Conservation (phyloP, 208 protist genomes). For the Naegleria gruberi region DNA sequence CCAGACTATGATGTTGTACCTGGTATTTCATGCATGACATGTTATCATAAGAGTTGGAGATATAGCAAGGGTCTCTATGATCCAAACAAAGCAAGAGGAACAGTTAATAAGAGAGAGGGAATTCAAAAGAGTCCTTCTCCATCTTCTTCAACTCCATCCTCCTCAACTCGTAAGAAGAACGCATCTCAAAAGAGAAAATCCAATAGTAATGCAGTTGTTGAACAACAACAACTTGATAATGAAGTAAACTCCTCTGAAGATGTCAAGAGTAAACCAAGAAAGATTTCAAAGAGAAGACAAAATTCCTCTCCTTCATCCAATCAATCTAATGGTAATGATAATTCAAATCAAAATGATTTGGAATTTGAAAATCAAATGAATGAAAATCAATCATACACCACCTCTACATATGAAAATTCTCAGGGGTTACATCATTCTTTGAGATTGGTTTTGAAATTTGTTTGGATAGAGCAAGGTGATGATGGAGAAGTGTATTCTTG, state of each 20-base stretch:
- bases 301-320: neutral
- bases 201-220: neutral
- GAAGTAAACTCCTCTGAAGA: neutral
- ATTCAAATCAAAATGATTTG: neutral
- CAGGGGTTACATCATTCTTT: neutral
- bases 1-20: neutral
- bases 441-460: neutral
- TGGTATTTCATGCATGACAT: neutral
- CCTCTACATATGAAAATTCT: too few relatives aligned
- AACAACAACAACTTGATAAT: neutral
- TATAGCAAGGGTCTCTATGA: neutral
- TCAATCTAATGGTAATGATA: neutral
- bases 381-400: too few relatives aligned
- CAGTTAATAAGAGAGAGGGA: neutral
- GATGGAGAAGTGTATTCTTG: neutral
- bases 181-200: neutral
- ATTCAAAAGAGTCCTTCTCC: neutral
- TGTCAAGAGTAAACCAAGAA: neutral
- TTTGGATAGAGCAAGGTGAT: neutral
- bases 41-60: neutral
- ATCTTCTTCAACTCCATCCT: neutral
- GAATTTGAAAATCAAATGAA: too few relatives aligned
- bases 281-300: neutral
- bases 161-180: neutral
- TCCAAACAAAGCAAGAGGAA: neutral